Evolutionary conservation across 306 rosid species (phyloP).

Genomic region (Psophocarpus tetragonolobus): DNA sequence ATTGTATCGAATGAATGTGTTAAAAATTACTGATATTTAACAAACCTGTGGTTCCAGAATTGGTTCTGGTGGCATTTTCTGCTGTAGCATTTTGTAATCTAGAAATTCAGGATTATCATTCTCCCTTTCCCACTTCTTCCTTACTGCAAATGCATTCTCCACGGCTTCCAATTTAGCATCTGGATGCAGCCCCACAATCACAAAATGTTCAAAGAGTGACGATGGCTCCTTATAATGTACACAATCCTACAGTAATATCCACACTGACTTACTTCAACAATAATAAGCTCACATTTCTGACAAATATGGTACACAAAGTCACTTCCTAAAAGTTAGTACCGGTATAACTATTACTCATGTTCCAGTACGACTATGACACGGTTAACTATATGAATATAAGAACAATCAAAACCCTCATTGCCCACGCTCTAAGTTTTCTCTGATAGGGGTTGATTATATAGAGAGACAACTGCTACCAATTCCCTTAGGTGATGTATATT

Average conservation of each 20-base stretch:
- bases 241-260: slow-evolving; percentile 61
- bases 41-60: slow-evolving; percentile 90
- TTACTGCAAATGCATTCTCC: slow-evolving; percentile 71
- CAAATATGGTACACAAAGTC: slow-evolving; percentile 34
- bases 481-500: neutral
- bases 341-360: neutral
- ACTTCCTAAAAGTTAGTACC: slow-evolving; percentile 29
- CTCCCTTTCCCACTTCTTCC: slow-evolving; percentile 73
- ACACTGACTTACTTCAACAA: slow-evolving; percentile 37
- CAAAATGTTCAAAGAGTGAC: slow-evolving; percentile 89
- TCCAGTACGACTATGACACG: neutral
- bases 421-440: slow-evolving; percentile 12
- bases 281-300: slow-evolving; percentile 30
- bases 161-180: slow-evolving; percentile 71
- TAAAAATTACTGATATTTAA: slow-evolving; percentile 29
- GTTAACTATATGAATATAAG: neutral
- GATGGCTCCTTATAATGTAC: slow-evolving; percentile 67
- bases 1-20: neutral
- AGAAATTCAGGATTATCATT: slow-evolving; percentile 45
- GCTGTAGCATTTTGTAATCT: slow-evolving; percentile 51
- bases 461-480: slow-evolving; percentile 1
- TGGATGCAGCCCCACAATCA: slow-evolving; percentile 91
- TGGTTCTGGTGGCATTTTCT: slow-evolving; percentile 56
- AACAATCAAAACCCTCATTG: slow-evolving; percentile 2
- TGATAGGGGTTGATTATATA: neutral